A percentile compares a stretch with the other conserved stretches of the same genome.
These are phyloP conservation scores for Phalaenopsis equestris DNA, from an alignment of 106 monocot species.

Conservation along the genomic window DNA sequence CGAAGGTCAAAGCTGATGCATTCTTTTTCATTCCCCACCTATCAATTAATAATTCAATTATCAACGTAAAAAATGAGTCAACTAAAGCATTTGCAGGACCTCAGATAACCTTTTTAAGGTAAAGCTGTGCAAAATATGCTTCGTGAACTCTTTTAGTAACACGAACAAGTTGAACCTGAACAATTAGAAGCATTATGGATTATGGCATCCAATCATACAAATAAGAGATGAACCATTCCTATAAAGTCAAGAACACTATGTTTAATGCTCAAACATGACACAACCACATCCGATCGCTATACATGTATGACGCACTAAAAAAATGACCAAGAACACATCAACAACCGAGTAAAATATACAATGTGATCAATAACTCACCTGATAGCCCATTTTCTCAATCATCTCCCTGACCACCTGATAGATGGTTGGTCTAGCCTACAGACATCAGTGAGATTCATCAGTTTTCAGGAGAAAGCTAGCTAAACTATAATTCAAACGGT, in stretches of 20 bases:
- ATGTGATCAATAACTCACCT: constrained; percentile 25
- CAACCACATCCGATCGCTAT: neutral
- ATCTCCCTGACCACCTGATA: constrained; percentile 90
- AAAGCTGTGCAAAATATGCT: constrained; percentile 84
- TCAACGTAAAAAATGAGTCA: neutral
- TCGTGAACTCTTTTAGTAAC: constrained; percentile 88
- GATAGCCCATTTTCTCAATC: constrained; percentile 95
- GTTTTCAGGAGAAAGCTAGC: constrained; percentile 2
- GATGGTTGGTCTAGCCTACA: constrained; percentile 74
- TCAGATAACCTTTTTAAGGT: constrained; percentile 52
- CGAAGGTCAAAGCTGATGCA: constrained; percentile 65
- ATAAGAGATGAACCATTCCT: no score
- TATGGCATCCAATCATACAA: neutral
- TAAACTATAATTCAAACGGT: neutral
- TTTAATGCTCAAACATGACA: neutral
- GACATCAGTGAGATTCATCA: neutral
- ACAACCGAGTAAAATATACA: neutral
- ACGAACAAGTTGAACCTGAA: constrained; percentile 72
- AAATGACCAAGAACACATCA: neutral
- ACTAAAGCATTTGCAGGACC: neutral
- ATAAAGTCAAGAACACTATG: no score
- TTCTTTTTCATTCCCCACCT: constrained; percentile 60
- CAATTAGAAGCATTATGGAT: neutral
- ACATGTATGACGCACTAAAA: neutral
- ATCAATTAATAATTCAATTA: neutral